Conservation (phyloP, 257 asterid species). For the Ehretia macrophylla region DNA sequence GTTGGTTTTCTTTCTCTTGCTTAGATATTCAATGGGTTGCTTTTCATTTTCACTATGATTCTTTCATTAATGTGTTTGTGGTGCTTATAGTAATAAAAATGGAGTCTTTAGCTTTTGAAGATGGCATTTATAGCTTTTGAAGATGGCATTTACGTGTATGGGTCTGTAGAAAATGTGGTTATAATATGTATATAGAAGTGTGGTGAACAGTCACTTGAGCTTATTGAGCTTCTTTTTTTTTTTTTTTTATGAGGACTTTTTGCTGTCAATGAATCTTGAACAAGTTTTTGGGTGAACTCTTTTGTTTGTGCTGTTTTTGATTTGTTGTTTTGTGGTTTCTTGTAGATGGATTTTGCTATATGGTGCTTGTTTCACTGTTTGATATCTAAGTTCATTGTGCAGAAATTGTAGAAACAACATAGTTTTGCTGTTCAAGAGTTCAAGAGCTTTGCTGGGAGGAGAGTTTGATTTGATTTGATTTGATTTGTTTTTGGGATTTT, state of each 20-base stretch:
- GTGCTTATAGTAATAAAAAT: conserved; percentile 10
- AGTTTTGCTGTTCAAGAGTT: conserved; percentile 35
- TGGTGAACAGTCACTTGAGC: conserved; percentile 1
- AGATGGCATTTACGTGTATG: conserved; percentile 45
- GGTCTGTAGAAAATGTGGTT: conserved; percentile 32
- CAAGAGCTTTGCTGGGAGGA: conserved; percentile 21
- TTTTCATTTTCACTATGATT: background rate
- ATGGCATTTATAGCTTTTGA: conserved; percentile 31
- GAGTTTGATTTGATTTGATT: conserved; percentile 16
- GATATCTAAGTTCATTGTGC: background rate
- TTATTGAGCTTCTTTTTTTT: conserved; percentile 3
- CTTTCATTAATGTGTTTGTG: conserved; percentile 16
- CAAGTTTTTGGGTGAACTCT: conserved; percentile 19
- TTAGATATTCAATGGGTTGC: conserved; percentile 10
- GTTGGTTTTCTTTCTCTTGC: conserved; percentile 9
- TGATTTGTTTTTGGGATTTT: conserved; percentile 16
- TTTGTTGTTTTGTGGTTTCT: conserved; percentile 11
- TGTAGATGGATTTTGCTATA: conserved; percentile 33
- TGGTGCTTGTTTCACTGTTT: background rate
- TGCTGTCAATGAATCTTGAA: conserved; percentile 4
- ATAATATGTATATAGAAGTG: conserved; percentile 33
- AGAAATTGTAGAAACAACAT: conserved; percentile 24
- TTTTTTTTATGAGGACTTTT: too few species aligned
- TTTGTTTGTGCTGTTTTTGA: conserved; percentile 9
- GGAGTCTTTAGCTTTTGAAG: conserved; percentile 30